These are phyloP conservation scores for Verticillium albo-atrum DNA, from an alignment of 2,329 filamentous ascomycete genomes.

Conservation along the genomic window DNA sequence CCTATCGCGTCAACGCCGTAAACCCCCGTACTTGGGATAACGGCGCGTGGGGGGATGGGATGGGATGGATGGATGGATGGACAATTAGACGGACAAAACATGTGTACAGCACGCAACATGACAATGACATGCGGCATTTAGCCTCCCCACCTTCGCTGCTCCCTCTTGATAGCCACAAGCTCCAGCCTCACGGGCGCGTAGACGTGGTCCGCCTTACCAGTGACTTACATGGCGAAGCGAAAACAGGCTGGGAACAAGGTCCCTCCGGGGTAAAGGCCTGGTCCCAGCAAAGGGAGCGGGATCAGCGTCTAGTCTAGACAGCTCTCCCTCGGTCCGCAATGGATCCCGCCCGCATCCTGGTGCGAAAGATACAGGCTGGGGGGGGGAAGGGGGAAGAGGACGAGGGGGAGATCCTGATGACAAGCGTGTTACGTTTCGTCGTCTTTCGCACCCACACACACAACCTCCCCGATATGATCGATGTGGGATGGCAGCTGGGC, in stretches of 20 bases:
- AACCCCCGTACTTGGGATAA: neutral
- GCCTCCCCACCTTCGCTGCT: neutral
- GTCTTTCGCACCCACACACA: neutral
- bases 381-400: neutral
- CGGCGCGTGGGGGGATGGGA: neutral
- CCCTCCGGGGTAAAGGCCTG: neutral
- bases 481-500: neutral
- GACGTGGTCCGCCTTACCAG: too few species aligned
- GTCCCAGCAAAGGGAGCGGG: neutral
- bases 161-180: neutral
- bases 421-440: neutral
- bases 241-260: too few species aligned
- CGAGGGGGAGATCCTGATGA: neutral
- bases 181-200: neutral
- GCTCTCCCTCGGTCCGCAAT: neutral
- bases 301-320: neutral
- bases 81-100: too few species aligned
- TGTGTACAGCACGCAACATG: neutral
- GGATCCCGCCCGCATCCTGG: neutral
- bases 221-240: too few species aligned
- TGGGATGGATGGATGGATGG: neutral
- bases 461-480: neutral
- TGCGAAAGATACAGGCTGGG: neutral
- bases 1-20: neutral
- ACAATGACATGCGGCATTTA: neutral